Evolutionary conservation across 495 filamentous ascomycete genomes (phyloP), one percentile per base, ranked within the genome.

Genomic region (Aspergillus panamensis): DNA sequence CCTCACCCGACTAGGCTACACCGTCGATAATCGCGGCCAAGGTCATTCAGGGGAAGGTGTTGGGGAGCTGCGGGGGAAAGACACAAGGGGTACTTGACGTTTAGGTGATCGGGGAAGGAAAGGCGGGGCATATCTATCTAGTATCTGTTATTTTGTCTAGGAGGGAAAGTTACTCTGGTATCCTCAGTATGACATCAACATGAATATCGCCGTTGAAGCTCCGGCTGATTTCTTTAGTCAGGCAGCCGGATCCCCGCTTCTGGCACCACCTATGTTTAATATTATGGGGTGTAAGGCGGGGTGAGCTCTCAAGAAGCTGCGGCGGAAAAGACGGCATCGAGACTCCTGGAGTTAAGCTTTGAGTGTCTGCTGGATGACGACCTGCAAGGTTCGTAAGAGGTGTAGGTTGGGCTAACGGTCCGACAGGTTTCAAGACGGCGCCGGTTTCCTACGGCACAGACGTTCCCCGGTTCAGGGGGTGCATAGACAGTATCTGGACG

Each of bases 401-500:
- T 10, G 12, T 29, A n/a, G 25, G 25, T 25, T 2, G 25, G 25
- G 25, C 25, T 25, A 5, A 25, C 5, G 25, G 25, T 25, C 25
- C 2, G 25, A 77, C 84, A n/a, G 90, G 88, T 0, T 91, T 94
- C 55, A 84, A 79, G 0, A 82, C 84, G 8, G 64, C 52, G 16
- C 80, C 85, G 0, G 87, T 89, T 4, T 89, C 90, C 52, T 96
- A 92, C 66, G 91, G 91, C 3, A 96, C 91, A 1, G 91, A 96
- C 62, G 82, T 91, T 30, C 86, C 88, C 1, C 53, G 59, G 17
- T 54, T 69, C 25, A 59, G 53, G 40, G 59, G 60, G 13, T 39
- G 53, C 86, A 92, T 57, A 87, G 84, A 68, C 80, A 82, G 60
- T 96, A 93, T 70, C 75, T 92, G 33, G 93, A 89, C 67, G 90